Percentiles rank a stretch among this genome's conserved stretches.
Evolutionary conservation across 1,139 yeast species (phyloP).

Genomic region (Pichia kudriavzevii): DNA sequence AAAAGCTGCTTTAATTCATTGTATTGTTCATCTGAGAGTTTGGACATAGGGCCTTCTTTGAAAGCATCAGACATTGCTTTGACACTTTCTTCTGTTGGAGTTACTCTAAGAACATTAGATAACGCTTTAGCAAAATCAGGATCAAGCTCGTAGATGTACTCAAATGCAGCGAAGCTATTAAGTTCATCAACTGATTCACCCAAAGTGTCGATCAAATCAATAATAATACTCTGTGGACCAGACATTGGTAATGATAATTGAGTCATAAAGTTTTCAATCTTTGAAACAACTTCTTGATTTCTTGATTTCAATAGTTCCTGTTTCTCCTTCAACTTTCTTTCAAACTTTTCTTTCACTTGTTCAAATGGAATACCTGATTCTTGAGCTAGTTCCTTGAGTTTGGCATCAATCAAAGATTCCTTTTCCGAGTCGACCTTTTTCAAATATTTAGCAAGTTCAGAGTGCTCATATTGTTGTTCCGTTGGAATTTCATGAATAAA

Average conservation of each 20-base stretch:
- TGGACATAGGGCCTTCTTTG: slow-evolving; percentile 15
- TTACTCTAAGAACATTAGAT: slow-evolving; percentile 11
- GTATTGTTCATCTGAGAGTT: slow-evolving; percentile 12
- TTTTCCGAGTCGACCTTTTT: slow-evolving; percentile 17
- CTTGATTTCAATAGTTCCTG: slow-evolving; percentile 5
- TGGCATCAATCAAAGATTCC: slow-evolving; percentile 19
- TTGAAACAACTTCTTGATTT: slow-evolving; percentile 10
- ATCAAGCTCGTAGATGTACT: slow-evolving; percentile 17
- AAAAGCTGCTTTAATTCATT: slow-evolving; percentile 8
- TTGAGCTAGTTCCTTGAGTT: slow-evolving; percentile 20
- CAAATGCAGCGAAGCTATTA: slow-evolving; percentile 18
- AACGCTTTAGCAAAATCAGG: slow-evolving; percentile 19
- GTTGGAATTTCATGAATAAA: slow-evolving; percentile 18
- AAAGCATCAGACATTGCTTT: slow-evolving; percentile 12
- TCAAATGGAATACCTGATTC: slow-evolving; percentile 16
- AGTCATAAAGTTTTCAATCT: slow-evolving; percentile 14
- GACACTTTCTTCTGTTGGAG: slow-evolving; percentile 13
- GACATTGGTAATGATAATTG: slow-evolving; percentile 15
- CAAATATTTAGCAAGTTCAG: slow-evolving; percentile 19
- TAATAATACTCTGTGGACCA: slow-evolving; percentile 9
- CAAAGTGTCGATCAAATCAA: slow-evolving; percentile 16
- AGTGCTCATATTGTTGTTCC: slow-evolving; percentile 17
- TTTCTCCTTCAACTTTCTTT: slow-evolving; percentile 17
- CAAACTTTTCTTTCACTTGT: slow-evolving; percentile 18
- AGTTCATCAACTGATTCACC: slow-evolving; percentile 14